Base-by-base conservation (phyloP, 495 filamentous ascomycete genomes). In the Lasiosphaeria miniovina region DNA sequence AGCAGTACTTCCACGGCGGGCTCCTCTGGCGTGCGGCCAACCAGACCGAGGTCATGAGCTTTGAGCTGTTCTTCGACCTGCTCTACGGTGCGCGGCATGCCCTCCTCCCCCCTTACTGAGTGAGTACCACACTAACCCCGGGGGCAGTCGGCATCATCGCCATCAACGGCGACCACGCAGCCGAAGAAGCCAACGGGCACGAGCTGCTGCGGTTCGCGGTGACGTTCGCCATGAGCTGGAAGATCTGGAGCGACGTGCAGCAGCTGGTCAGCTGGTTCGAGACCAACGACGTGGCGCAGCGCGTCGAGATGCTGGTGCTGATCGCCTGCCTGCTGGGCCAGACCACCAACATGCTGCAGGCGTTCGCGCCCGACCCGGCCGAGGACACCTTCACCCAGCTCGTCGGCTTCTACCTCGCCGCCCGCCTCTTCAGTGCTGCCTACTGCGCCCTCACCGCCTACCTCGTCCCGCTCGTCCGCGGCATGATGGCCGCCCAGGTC, bases 1-100 rank as follows among this genome's bases (percentile, higher is more conserved):
- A 82, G 46, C 84, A 86, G 70, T 86, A 85, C 63, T 85, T 83
- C 63, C 83, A 86, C 63, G 79, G 82, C 58, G 82, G 82, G 1
- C 71, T 86, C 15, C 70, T 86, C 11, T 86, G 84, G 84, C 75
- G 83, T 36, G 79, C 81, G 5, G 70, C 71, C 9, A 75, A 78
- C 55, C 63, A 68, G 11, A 79, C 82, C 36, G 74, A 84, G 65
- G 80, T 84, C 11, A 78, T 79, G 49, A 78, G 71, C 15, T 86
- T 82, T 61, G 84, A 86, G 69, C 75, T 86, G 14, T 86, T 86
- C 57, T 73, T 86, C 32, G 75, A 77, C 41, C 52, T 77, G 34
- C 68, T 75, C 10, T 77, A 75, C 43, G 64, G 67, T 70, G 49
- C 11, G 62, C 59, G 2, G 10, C 10, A 2, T 24, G n/a, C 49